Base-by-base conservation (phyloP, 2,329 filamentous ascomycete species). In the Cercospora sp. region DNA sequence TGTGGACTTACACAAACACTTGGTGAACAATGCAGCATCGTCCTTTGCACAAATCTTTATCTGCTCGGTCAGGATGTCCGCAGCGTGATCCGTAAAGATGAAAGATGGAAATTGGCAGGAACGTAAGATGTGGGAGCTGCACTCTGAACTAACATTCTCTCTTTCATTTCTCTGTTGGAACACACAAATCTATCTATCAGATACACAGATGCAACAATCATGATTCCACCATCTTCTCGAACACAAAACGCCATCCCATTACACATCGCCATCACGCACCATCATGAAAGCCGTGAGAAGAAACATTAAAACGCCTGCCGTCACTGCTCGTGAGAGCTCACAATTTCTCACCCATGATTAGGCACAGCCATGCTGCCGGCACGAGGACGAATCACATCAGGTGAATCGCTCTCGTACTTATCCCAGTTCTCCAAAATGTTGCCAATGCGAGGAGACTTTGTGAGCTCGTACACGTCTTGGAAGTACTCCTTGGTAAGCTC, bases 401-500 rank as follows among this genome's bases (percentile, higher is more conserved):
- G 71, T 67, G 75, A 75, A 67, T 79, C 78, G 57, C 79, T 79
- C 75, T 83, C 82, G 70, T 85, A 85, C 78, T 82, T 84, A 66
- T 84, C 83, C 83, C 83, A 85, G 84, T 97, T 97, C 73, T 93
- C 92, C 79, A 97, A 80, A 70, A 94, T 90, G 67, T 91, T 87
- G 53, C 89, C 90, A 77, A 94, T 93, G 81, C 90, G 84, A 55
- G 88, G 88, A 20, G 85, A 87, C 83, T 96, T 97, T 64, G 95
- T 99, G 79, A 99, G 83, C 76, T 89, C 89, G 84, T 98, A 98
- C 61, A 99, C 96, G 78, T 98, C 95, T 86, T 99, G 94, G 82
- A 99, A 99, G 84, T 99, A 99, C 84, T 98, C 95, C 87, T 94
- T 97, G 65, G 93, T 97, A 73, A 99, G 85, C 80, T 93, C 93